Evolutionary conservation across 169 alveolate species (phyloP), one percentile per base, ranked within the genome.

Genomic region (Eimeria praecox): DNA sequence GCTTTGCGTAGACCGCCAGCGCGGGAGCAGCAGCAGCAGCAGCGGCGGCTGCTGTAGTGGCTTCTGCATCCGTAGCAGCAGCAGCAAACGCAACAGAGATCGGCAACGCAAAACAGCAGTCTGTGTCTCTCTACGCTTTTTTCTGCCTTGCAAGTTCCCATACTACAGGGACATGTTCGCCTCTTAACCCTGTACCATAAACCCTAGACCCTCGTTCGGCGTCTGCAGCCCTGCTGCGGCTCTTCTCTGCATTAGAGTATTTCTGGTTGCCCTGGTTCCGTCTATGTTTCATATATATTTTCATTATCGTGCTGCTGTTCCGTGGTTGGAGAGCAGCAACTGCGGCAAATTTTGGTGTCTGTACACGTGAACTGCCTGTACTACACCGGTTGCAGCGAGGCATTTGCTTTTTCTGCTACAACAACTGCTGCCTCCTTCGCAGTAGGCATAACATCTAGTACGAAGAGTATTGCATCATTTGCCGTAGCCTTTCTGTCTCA

Each of bases 191-290:
- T 78, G 89, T 10, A 78, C 89, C 89, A 49, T 78, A 22, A 44
- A 44, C 69, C 69, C 66, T 78, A 78, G 66, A 75, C 85, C 52
- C 46, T 33, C 85, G 85, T 54, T 52, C 85, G 85, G 85, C 85
- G 85, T 44, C 89, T 78, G 89, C 89, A 40, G 89, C 89, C 69
- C 89, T 78, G 64, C 66, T 78, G 69, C 89, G 38, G 89, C 89
- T 78, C 66, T 44, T 78, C 54, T 78, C 89, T 78, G 89, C 66
- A 42, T 78, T 78, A 49, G 89, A 78, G 69, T 20, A 78, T 42
- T 49, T 78, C 89, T 49, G 42, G 62, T 78, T 78, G 89, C 89
- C 69, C 46, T 78, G 89, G 66, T 78, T 78, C 66, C 89, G 56
- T 78, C 62, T 78, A 49, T 78, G 42, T 78, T 49, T 35, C 85